Evolutionary conservation across 345 rosid species (phyloP).

Genomic region (Toxicodendron radicans): DNA sequence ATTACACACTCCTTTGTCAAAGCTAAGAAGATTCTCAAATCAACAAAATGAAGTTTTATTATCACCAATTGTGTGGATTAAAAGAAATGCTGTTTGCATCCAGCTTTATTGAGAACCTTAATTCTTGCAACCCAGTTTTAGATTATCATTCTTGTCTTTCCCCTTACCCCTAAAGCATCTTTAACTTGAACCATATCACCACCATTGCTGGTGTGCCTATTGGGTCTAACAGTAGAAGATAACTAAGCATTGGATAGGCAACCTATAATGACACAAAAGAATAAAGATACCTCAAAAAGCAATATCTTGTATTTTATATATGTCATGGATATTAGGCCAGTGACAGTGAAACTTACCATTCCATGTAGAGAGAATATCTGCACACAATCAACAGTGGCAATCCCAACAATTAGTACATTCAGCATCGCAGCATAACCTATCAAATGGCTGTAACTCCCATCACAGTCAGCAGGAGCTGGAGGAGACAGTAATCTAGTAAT

Average conservation of each 20-base stretch:
- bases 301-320: not conserved
- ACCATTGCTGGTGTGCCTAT: not conserved
- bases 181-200: not conserved
- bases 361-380: slow-evolving; percentile 95
- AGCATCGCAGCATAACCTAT: slow-evolving; percentile 77
- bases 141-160: not conserved
- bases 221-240: not conserved
- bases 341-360: slow-evolving; percentile 54
- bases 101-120: not conserved
- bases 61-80: not conserved
- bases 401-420: slow-evolving; percentile 81
- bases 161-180: not conserved
- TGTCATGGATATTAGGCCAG: slow-evolving; percentile 4
- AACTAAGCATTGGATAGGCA: not conserved
- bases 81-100: not conserved
- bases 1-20: no score
- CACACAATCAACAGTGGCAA: slow-evolving; percentile 83
- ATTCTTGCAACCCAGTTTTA: not conserved
- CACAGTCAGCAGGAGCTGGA: slow-evolving; percentile 59
- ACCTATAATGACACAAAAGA: not conserved
- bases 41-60: not conserved
- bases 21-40: not conserved
- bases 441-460: slow-evolving; percentile 67
- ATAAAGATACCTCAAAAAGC: not conserved
- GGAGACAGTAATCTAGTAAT: slow-evolving; percentile 84